These are phyloP conservation scores for Miscanthus sacchariflorus DNA, from an alignment of 202 grass and related monocot species.

Conservation along the genomic window DNA sequence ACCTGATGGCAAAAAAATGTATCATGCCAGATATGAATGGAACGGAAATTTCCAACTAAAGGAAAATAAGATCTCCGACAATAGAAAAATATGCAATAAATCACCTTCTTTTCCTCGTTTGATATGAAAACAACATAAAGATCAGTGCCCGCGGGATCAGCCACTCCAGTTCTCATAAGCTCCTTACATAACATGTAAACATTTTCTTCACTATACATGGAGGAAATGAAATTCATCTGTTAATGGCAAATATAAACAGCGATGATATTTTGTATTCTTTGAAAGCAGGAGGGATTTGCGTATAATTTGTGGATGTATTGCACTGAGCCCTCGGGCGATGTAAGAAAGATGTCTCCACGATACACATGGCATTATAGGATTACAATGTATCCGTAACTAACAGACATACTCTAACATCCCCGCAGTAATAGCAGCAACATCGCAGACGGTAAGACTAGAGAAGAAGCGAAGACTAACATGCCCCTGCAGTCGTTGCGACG, in stretches of 20 bases:
- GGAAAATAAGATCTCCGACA: neutral
- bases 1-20: constrained; percentile 54
- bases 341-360: neutral
- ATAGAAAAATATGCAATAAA: constrained; percentile 20
- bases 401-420: neutral
- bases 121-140: constrained; percentile 93
- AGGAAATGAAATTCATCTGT: constrained; percentile 42
- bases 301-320: neutral
- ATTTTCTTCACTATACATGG: constrained; percentile 88
- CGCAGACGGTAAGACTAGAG: neutral
- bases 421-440: neutral
- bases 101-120: constrained; percentile 75
- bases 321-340: neutral
- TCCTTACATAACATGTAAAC: constrained; percentile 88
- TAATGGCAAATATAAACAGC: neutral
- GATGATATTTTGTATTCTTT: constrained; percentile 19
- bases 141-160: constrained; percentile 62
- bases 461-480: neutral
- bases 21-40: neutral
- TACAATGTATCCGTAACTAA: neutral
- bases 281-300: neutral
- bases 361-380: neutral
- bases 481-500: neutral
- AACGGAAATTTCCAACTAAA: neutral
- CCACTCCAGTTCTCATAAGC: constrained; percentile 60